A percentile compares a stretch with the other conserved stretches of the same genome.
Evolutionary conservation across 2,329 filamentous ascomycete genomes (phyloP).

Genomic region (Chrysoporthe puriensis): DNA sequence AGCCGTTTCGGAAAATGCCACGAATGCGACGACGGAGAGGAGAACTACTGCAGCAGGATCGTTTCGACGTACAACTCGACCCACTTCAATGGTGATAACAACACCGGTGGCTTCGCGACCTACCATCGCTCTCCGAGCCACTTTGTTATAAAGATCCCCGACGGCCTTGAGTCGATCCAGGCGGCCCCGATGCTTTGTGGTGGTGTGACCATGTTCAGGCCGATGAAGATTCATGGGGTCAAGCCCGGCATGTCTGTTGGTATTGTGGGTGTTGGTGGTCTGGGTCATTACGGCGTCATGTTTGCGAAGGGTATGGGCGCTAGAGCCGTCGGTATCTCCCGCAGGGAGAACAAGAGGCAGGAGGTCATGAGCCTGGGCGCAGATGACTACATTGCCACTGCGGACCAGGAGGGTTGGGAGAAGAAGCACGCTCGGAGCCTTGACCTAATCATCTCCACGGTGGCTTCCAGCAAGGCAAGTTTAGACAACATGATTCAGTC

Average conservation of each 20-base stretch:
- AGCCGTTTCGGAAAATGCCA: conserved; percentile 40
- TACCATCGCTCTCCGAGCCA: conserved; percentile 39
- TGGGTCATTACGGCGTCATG: conserved; percentile 69
- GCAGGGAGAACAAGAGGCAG: conserved; percentile 52
- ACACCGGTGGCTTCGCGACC: conserved; percentile 58
- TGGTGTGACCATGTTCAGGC: conserved; percentile 67
- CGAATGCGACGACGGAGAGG: conserved; percentile 45
- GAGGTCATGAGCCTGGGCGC: conserved; percentile 62
- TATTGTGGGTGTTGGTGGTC: conserved; percentile 67
- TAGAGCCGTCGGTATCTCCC: conserved; percentile 61
- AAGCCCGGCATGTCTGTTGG: conserved; percentile 70
- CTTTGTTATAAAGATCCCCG: conserved; percentile 53
- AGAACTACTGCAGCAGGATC: conserved; percentile 45
- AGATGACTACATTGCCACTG: conserved; percentile 47
- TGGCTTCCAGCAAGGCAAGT: conserved; percentile 52
- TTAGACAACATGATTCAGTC: neutral
- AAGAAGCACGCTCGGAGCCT: conserved; percentile 52
- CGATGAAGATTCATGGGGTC: conserved; percentile 58
- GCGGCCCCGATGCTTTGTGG: conserved; percentile 69
- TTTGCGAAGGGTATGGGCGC: conserved; percentile 69
- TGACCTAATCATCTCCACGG: conserved; percentile 62
- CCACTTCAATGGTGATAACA: conserved; percentile 55
- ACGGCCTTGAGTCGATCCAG: conserved; percentile 42
- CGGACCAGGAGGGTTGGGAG: conserved; percentile 56
- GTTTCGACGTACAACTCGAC: conserved; percentile 55